A percentile compares a stretch with the other conserved stretches of the same genome.
Evolutionary conservation across 148 eudicot species (phyloP).

Genomic region (Linanthus parryae): DNA sequence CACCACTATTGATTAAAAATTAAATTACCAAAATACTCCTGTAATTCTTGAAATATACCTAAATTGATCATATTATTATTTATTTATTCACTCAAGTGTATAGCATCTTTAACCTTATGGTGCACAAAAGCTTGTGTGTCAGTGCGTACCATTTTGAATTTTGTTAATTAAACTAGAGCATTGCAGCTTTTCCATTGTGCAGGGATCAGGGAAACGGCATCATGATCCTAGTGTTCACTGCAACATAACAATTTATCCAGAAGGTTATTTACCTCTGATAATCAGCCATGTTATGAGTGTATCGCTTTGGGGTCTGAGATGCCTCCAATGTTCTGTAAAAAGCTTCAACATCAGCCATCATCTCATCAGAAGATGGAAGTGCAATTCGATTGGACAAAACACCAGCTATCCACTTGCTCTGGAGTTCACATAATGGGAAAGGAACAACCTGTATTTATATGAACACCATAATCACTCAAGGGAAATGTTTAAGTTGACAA

Average conservation of each 20-base stretch:
- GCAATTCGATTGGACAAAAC: constrained; percentile 57
- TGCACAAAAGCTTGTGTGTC: too few species aligned
- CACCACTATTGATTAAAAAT: too few species aligned
- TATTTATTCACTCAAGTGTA: too few species aligned
- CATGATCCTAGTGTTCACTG: background rate
- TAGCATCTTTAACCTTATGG: too few species aligned
- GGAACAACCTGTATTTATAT: constrained; percentile 50
- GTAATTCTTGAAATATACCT: too few species aligned
- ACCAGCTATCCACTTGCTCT: constrained; percentile 91
- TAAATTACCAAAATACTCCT: too few species aligned
- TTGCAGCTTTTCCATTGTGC: too few species aligned
- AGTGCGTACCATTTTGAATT: too few species aligned
- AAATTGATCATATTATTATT: too few species aligned
- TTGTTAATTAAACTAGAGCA: too few species aligned
- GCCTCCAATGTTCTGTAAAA: constrained; percentile 54
- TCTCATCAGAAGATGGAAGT: constrained; percentile 57
- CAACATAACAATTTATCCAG: background rate
- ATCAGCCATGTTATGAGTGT: constrained; percentile 57
- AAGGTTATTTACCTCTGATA: constrained; percentile 32
- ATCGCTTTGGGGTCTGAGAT: constrained; percentile 62
- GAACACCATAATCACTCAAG: background rate
- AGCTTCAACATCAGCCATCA: constrained; percentile 66
- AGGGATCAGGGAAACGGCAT: too few species aligned
- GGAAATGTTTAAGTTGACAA: too few species aligned
- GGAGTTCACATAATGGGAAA: constrained; percentile 67